Percentiles rank a stretch among this genome's conserved stretches.
These are phyloP conservation scores for Lachnellula suecica DNA, from an alignment of 2,329 filamentous ascomycete species.

Conservation along the genomic window DNA sequence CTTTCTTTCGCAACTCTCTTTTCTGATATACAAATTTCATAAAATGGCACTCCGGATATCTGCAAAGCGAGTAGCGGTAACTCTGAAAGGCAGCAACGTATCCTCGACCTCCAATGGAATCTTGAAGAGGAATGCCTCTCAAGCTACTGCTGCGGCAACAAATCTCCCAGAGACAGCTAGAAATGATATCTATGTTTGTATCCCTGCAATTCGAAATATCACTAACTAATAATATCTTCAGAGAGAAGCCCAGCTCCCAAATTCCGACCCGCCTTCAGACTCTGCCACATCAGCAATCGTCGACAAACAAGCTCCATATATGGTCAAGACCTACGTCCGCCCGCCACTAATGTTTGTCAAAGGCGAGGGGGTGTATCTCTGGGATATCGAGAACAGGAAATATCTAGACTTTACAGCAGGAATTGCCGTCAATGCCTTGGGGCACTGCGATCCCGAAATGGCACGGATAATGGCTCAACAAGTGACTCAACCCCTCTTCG, in stretches of 20 bases:
- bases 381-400: slow-evolving; percentile 82
- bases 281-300: slow-evolving; percentile 76
- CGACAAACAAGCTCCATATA: slow-evolving; percentile 75
- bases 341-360: slow-evolving; percentile 87
- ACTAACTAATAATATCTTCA: slow-evolving; percentile 12
- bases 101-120: slow-evolving; percentile 22
- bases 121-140: slow-evolving; percentile 30
- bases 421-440: slow-evolving; percentile 91
- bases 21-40: slow-evolving; percentile 2
- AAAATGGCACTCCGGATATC: slow-evolving; percentile 30
- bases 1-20: not conserved
- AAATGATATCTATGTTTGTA: slow-evolving; percentile 36
- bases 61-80: slow-evolving; percentile 27
- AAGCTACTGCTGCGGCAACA: slow-evolving; percentile 35
- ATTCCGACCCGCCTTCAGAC: slow-evolving; percentile 70
- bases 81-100: slow-evolving; percentile 26
- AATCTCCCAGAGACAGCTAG: slow-evolving; percentile 36
- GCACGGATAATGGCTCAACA: slow-evolving; percentile 74
- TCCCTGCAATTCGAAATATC: not conserved
- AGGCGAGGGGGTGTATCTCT: slow-evolving; percentile 84
- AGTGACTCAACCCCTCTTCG: slow-evolving; percentile 41
- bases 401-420: slow-evolving; percentile 96
- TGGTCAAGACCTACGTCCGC: slow-evolving; percentile 94
- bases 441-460: slow-evolving; percentile 84
- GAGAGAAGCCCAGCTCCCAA: slow-evolving; percentile 48